These are phyloP conservation scores for Hyaloscypha variabilis DNA, from an alignment of 495 filamentous ascomycete species.

Conservation along the genomic window DNA sequence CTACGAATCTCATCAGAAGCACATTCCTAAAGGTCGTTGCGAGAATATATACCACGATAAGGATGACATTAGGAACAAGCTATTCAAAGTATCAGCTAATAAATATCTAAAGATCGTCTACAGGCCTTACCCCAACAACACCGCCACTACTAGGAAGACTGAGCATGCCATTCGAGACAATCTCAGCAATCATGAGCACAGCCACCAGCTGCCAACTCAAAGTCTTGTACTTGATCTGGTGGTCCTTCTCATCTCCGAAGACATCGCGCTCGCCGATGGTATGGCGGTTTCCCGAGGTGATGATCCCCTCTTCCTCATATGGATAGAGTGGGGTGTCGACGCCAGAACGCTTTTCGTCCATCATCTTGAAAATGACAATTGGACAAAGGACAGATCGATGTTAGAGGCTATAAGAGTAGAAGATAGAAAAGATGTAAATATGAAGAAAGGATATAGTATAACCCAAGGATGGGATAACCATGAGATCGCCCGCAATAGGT, in stretches of 20 bases:
- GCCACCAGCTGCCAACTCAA: slow-evolving; percentile 56
- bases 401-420: background rate
- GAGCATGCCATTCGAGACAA: slow-evolving; percentile 63
- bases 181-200: slow-evolving; percentile 65
- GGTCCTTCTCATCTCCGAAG: slow-evolving; percentile 41
- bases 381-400: background rate
- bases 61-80: slow-evolving; percentile 52
- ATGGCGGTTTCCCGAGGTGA: background rate
- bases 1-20: slow-evolving; percentile 54
- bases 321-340: background rate
- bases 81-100: background rate
- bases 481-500: too few species aligned
- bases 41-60: slow-evolving; percentile 46
- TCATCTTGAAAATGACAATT: background rate
- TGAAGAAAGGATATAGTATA: too few species aligned
- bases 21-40: slow-evolving; percentile 63
- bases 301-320: slow-evolving; percentile 5
- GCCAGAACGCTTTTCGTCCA: background rate
- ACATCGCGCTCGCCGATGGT: slow-evolving; percentile 1
- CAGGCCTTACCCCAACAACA: slow-evolving; percentile 47
- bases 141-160: slow-evolving; percentile 55
- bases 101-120: background rate
- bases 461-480: too few species aligned
- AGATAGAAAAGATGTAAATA: too few species aligned
- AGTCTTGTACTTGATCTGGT: slow-evolving; percentile 61